Conservation (phyloP, 805 yeast species). For the Wickerhamia fluorescens region DNA sequence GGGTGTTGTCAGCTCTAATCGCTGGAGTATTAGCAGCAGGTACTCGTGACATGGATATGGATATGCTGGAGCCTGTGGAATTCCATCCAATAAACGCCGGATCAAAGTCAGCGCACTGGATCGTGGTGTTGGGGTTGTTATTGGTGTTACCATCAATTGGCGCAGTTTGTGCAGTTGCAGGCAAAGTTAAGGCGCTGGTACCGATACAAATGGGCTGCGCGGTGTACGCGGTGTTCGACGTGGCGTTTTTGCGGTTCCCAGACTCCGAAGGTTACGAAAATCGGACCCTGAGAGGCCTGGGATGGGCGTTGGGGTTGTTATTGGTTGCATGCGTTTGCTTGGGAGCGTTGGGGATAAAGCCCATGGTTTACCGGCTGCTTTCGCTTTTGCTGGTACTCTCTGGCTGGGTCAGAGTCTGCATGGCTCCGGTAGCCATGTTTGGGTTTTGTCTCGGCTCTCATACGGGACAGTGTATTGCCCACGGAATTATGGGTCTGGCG, state of each 20-base stretch:
- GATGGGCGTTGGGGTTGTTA: conserved; percentile 51
- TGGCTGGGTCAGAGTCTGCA: conserved; percentile 74
- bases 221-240: conserved; percentile 50
- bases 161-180: conserved; percentile 49
- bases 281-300: conserved; percentile 58
- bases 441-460: conserved; percentile 83
- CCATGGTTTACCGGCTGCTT: conserved; percentile 34
- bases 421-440: conserved; percentile 77
- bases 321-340: conserved; percentile 42
- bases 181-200: conserved; percentile 37
- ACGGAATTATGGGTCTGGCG: conserved; percentile 93
- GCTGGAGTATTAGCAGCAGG: too few species aligned
- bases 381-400: conserved; percentile 43
- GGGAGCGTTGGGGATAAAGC: too few species aligned
- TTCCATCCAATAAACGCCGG: conserved; percentile 42
- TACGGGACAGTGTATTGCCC: conserved; percentile 94
- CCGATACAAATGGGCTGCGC: conserved; percentile 41
- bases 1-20: too few species aligned
- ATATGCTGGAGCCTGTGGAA: conserved; percentile 22
- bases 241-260: conserved; percentile 51
- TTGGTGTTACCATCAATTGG: conserved; percentile 53
- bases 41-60: conserved; percentile 28
- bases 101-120: conserved; percentile 61
- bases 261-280: conserved; percentile 63
- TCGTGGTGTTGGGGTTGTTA: conserved; percentile 39